These are phyloP conservation scores for Fomitopsis pinicola DNA, from an alignment of 1,284 basidiomycete species.

Conservation along the genomic window DNA sequence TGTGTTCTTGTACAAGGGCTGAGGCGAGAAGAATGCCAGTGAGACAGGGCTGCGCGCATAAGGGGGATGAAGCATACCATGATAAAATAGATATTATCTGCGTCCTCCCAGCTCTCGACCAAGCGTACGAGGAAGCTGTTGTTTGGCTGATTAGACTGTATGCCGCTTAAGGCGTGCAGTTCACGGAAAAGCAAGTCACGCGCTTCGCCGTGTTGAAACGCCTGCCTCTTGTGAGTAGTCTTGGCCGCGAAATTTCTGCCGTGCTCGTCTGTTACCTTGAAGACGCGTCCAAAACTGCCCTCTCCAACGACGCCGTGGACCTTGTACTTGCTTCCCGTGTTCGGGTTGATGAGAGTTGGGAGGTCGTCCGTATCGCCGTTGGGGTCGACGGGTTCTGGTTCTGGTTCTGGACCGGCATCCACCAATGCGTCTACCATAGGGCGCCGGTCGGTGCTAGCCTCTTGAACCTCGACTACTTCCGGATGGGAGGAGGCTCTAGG, in stretches of 20 bases:
- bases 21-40: neutral
- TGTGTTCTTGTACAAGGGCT: neutral
- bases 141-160: neutral
- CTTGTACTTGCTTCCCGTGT: neutral
- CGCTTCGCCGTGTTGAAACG: neutral
- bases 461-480: no score
- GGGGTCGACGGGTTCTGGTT: no score
- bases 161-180: neutral
- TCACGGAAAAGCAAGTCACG: neutral
- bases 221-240: slow-evolving; percentile 2
- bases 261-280: neutral
- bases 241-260: slow-evolving; percentile 6
- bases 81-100: slow-evolving; percentile 17
- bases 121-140: slow-evolving; percentile 6
- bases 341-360: neutral
- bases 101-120: slow-evolving; percentile 19
- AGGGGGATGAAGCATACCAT: slow-evolving; percentile 15
- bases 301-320: neutral
- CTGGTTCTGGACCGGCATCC: no score
- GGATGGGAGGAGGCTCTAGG: no score
- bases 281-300: neutral
- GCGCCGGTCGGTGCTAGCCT: no score
- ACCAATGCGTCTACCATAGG: no score
- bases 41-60: neutral
- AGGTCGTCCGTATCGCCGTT: no score